phyloP scores from a whole-genome alignment of 2,329 filamentous ascomycete genomes.

The Dactylellina sp. region DNA sequence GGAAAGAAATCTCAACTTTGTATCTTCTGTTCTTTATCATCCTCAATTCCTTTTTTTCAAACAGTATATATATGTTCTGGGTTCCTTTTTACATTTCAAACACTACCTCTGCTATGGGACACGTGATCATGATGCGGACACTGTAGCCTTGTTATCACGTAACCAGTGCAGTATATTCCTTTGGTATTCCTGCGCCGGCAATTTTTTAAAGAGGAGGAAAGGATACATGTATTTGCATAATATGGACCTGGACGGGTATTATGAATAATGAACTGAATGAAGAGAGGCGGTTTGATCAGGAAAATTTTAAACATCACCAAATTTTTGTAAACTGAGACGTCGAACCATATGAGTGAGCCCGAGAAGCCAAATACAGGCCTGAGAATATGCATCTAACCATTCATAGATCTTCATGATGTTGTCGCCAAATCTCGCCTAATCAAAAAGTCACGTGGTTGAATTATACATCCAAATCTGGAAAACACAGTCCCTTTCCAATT shows the following conservation, averaged over 20 bases:
- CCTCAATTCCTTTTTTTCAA: conserved; percentile 28
- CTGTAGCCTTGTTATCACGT: conserved; percentile 7
- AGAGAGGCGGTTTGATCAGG: conserved; percentile 35
- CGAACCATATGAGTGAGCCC: conserved; percentile 10
- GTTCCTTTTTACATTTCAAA: conserved; percentile 26
- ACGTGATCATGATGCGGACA: conserved; percentile 4
- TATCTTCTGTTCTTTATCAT: conserved; percentile 19
- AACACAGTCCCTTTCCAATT: conserved; percentile 48
- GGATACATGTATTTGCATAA: conserved; percentile 37
- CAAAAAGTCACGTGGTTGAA: conserved; percentile 34
- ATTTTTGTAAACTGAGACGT: neutral
- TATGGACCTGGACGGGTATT: conserved; percentile 10
- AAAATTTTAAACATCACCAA: neutral
- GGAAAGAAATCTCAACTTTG: conserved; percentile 1
- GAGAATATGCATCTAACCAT: too few relatives aligned
- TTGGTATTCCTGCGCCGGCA: neutral
- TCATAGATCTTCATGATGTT: neutral
- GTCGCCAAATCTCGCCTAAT: neutral
- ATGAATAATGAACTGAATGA: conserved; percentile 42
- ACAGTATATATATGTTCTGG: conserved; percentile 53
- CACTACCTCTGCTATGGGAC: conserved; percentile 21
- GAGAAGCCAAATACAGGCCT: too few relatives aligned
- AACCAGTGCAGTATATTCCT: neutral
- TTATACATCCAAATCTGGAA: conserved; percentile 45
- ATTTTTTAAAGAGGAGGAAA: neutral